phyloP scores from a whole-genome alignment of 768 basidiomycete species.

The Hericium erinaceus region DNA sequence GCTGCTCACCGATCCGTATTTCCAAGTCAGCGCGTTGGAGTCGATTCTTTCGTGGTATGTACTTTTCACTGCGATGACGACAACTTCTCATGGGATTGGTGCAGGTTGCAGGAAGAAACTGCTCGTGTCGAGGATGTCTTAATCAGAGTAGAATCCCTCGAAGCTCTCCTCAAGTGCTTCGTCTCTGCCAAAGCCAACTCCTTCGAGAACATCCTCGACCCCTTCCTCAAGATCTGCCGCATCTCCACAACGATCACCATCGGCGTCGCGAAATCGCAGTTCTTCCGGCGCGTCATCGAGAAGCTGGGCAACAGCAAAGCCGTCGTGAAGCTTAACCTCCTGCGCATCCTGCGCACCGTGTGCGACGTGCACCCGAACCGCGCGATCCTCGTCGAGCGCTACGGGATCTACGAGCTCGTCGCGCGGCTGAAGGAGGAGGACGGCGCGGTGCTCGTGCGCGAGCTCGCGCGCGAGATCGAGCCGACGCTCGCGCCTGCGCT shows the following conservation, averaged over 20 bases:
- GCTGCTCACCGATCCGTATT: constrained; percentile 78
- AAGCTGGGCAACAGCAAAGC: constrained; percentile 71
- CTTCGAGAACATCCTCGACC: constrained; percentile 88
- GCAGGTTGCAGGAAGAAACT: constrained; percentile 91
- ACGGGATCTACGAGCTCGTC: constrained; percentile 75
- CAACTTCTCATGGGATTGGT: not conserved
- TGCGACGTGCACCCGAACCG: constrained; percentile 89
- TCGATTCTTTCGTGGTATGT: constrained; percentile 81
- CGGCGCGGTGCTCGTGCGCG: constrained; percentile 83
- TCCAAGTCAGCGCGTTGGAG: constrained; percentile 88
- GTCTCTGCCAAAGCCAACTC: constrained; percentile 79
- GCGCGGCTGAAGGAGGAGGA: constrained; percentile 75
- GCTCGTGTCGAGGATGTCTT: constrained; percentile 88
- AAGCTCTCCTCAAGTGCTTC: constrained; percentile 70
- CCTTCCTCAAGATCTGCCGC: constrained; percentile 86
- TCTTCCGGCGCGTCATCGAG: constrained; percentile 85
- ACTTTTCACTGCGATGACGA: not conserved
- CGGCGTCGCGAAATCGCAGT: constrained; percentile 68
- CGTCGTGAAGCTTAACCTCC: constrained; percentile 82
- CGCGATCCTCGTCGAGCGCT: constrained; percentile 71
- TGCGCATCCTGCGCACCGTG: constrained; percentile 75
- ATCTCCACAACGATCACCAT: constrained; percentile 67
- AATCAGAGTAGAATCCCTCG: constrained; percentile 52
- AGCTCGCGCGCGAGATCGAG: constrained; percentile 79
- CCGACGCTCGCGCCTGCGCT: constrained; percentile 68